Evolutionary conservation across 306 rosid species (phyloP), one percentile per base, ranked within the genome.

Genomic region (Rubus idaeus): DNA sequence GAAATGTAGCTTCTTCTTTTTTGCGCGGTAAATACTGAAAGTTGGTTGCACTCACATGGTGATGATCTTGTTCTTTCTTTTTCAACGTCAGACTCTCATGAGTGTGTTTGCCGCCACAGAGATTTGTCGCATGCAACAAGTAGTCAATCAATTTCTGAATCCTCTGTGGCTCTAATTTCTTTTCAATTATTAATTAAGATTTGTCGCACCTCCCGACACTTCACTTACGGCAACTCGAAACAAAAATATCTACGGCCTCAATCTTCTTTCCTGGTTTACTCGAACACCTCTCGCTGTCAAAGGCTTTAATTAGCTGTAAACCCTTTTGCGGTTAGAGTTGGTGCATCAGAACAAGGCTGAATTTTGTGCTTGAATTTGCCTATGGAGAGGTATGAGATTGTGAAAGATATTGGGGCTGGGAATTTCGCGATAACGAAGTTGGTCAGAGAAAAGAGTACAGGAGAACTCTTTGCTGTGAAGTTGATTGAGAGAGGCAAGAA

Each of bases 301-400:
- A 58, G 16, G 10, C 49, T 46, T 10, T 57, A 8, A 21, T 57
- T 21, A 57, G 63, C 63, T 9, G 49, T 45, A 7, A n/a, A 10
- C 5, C 37, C 63, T 21, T 21, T 8, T 2, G 63, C 16, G 63
- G 63, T 57, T 57, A 2, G 56, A 51, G 44, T 13, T 12, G 68
- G n/a, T 62, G 68, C 6, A 35, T 63, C 10, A 16, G 0, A 16
- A 30, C 37, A 63, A 14, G 45, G 6, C 45, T 14, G 7, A 17
- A 61, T 37, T 37, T n/a, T 75, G 9, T 23, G 39, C 35, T 2
- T 30, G 4, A n/a, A 50, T 47, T 49, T 35, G 49, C n/a, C 69
- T 18, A 90, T 92, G 97, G 97, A 92, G 77, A 87, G 94, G 44
- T 92, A 90, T 64, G 97, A 92, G 86, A 85, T 90, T 83, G 58